Evolutionary conservation across 345 rosid species (phyloP).

Genomic region (Hypericum androsaemum): DNA sequence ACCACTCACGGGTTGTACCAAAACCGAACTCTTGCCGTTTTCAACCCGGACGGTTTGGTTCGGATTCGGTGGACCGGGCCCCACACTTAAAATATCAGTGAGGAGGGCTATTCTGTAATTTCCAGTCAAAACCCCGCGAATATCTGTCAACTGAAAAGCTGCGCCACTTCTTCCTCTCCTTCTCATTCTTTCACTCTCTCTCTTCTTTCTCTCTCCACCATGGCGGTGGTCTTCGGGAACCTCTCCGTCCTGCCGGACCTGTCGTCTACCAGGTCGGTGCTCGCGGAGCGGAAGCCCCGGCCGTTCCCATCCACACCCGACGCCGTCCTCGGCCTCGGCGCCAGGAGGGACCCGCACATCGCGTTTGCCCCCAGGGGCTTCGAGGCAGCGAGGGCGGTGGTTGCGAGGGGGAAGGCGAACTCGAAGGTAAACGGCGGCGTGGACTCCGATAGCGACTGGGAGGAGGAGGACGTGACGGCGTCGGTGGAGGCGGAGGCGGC

Average conservation of each 20-base stretch:
- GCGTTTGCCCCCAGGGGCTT: slow-evolving; percentile 28
- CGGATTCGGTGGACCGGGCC: too few species aligned
- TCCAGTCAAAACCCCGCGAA: too few species aligned
- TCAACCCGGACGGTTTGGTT: too few species aligned
- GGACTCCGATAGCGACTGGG: slow-evolving; percentile 53
- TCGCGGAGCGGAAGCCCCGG: slow-evolving; percentile 54
- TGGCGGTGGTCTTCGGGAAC: slow-evolving; percentile 75
- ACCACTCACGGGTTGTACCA: too few species aligned
- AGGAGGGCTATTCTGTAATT: too few species aligned
- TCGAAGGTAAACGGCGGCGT: slow-evolving; percentile 64
- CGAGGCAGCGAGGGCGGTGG: slow-evolving; percentile 35
- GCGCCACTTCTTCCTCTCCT: not conserved
- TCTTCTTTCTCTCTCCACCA: slow-evolving; percentile 14
- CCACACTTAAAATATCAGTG: too few species aligned
- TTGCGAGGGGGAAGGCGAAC: slow-evolving; percentile 49
- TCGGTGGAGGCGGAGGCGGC: slow-evolving; percentile 20
- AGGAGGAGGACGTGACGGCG: slow-evolving; percentile 3
- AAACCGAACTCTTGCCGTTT: too few species aligned
- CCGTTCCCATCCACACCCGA: slow-evolving; percentile 31
- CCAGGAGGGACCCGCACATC: slow-evolving; percentile 39
- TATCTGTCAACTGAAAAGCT: not conserved
- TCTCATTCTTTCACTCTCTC: not conserved
- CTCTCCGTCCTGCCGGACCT: slow-evolving; percentile 50
- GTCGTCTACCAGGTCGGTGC: slow-evolving; percentile 31
- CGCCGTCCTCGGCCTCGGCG: slow-evolving; percentile 31